These are phyloP conservation scores for Schizopora paradoxa DNA, from an alignment of 1,284 basidiomycete species.

Conservation along the genomic window DNA sequence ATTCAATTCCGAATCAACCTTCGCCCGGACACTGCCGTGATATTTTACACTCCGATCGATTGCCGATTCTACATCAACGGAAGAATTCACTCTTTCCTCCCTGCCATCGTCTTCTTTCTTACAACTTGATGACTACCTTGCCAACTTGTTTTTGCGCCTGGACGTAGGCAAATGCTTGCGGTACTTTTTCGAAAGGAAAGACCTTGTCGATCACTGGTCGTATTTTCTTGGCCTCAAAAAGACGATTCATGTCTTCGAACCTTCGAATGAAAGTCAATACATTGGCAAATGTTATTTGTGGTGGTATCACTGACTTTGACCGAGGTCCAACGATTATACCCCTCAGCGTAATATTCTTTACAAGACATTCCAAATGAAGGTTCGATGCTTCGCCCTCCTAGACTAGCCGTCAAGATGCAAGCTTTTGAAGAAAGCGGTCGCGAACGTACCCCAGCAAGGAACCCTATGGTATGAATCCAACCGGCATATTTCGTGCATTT, in stretches of 20 bases:
- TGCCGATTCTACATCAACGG: no score
- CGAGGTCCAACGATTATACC: slow-evolving; percentile 33
- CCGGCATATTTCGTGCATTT: slow-evolving; percentile 39
- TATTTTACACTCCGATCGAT: no score
- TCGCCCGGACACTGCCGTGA: no score
- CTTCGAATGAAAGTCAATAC: slow-evolving; percentile 21
- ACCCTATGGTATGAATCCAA: slow-evolving; percentile 45
- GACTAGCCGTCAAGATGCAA: not conserved
- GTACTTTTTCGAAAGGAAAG: slow-evolving; percentile 43
- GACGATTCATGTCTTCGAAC: slow-evolving; percentile 42
- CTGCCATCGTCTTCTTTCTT: no score
- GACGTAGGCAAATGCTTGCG: slow-evolving; percentile 41
- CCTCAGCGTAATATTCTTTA: slow-evolving; percentile 23
- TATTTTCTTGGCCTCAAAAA: slow-evolving; percentile 37
- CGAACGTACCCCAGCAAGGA: slow-evolving; percentile 32
- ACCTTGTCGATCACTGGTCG: slow-evolving; percentile 46
- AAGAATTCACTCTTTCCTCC: no score
- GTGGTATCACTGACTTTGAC: slow-evolving; percentile 27
- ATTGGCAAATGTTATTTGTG: slow-evolving; percentile 14
- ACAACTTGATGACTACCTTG: slow-evolving; percentile 45
- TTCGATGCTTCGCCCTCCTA: slow-evolving; percentile 18
- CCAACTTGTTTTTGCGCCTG: slow-evolving; percentile 41
- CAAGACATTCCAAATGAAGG: slow-evolving; percentile 14
- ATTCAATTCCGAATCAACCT: no score
- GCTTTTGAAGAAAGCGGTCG: not conserved